These are phyloP conservation scores for Fraxinus sp. DNA, from an alignment of 305 asterid genomes.

Conservation along the genomic window DNA sequence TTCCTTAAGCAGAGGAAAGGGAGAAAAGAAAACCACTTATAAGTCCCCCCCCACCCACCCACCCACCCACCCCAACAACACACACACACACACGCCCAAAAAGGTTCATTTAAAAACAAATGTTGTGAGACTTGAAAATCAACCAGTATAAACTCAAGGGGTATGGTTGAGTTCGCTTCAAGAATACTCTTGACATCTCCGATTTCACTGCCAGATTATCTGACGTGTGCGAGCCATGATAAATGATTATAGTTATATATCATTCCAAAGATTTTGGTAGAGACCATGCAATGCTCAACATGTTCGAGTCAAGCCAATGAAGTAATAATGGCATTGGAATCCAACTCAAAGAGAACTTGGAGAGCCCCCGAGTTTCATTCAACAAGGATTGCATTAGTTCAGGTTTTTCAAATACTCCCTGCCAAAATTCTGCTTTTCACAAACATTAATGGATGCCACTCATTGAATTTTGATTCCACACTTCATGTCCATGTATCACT, in stretches of 20 bases:
- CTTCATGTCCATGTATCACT: not conserved
- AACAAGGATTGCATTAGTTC: not conserved
- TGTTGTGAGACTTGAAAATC: not conserved
- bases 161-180: constrained; percentile 7
- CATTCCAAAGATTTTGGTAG: not conserved
- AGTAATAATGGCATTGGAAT: not conserved
- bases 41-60: not conserved
- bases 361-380: not conserved
- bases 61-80: not conserved
- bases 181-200: not conserved
- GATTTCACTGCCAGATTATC: not conserved
- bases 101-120: not conserved
- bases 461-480: not conserved
- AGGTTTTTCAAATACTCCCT: not conserved
- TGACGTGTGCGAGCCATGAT: not conserved
- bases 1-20: not conserved
- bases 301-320: not conserved
- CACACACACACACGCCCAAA: not conserved
- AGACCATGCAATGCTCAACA: not conserved
- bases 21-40: not conserved
- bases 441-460: not conserved
- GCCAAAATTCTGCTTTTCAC: not conserved
- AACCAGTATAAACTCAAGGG: not conserved
- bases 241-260: constrained; percentile 2
- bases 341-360: not conserved